Base-by-base conservation (phyloP, 2,329 filamentous ascomycete species). In the Chrysosporium keratinophilum region DNA sequence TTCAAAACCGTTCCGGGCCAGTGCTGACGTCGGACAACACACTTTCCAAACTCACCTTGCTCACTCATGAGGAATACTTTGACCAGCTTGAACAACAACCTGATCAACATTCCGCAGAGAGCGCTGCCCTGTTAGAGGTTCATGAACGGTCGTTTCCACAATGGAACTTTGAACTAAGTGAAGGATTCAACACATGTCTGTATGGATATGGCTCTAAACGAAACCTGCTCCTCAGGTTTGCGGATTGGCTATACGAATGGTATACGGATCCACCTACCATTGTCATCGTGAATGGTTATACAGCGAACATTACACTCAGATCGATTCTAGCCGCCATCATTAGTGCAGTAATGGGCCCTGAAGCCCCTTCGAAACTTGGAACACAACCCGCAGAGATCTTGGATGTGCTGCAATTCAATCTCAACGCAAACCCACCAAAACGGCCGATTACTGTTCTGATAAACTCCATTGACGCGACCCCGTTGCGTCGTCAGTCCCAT, bases 171-270 rank as follows among this genome's bases (percentile, higher is more conserved):
- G 93, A 98, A 72, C 78, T 97, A 14, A 77, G 82, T 4, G 82
- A 95, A 66, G 83, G 83, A 19, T 97, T 95, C 74, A 89, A 87
- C 63, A 75, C 97, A 50, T 95, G 93, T 65, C 72, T 96, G 0
- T 96, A 94, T 66, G 93, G 93, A 31, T 95, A 88, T 66, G 93
- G 93, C 0, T 95, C 89, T 1, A 98, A 98, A 69, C 78, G 87
- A 34, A 72, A 75, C 2, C 78, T 97, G 0, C 75, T 91, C 9
- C 81, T 84, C 56, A 76, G 79, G 42, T 94, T 95, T 66, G 89
- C 88, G 0, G 78, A 81, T 54, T 80, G 87, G 67, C 64, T 87
- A 12, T 80, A 87, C 63, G 69, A 76, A 50, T 68, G 67, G 19
- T 60, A 64, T 39, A 60, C 35, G 37, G 59, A 59, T 47, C 59